Evolutionary conservation across 441 rosid genomes (phyloP).

Genomic region (Aquilaria agallochum): DNA sequence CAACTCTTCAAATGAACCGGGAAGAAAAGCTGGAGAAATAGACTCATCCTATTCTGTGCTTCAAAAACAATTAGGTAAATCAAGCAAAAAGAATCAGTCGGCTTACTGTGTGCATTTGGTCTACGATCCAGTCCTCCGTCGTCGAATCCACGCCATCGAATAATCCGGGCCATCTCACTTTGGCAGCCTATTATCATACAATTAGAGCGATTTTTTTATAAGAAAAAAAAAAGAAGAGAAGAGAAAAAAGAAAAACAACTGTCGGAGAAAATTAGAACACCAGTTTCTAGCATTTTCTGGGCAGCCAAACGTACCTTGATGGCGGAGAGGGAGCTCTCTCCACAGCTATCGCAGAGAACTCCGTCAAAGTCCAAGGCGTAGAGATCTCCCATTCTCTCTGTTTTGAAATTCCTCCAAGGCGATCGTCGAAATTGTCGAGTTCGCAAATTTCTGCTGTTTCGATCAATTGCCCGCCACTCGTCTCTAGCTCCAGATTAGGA

Average conservation of each 20-base stretch:
- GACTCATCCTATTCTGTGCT: neutral
- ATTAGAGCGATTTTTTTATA: neutral
- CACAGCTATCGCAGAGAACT: constrained; percentile 88
- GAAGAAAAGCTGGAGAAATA: neutral
- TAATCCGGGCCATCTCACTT: constrained; percentile 78
- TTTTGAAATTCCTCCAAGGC: constrained; percentile 6
- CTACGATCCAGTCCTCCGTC: constrained; percentile 78
- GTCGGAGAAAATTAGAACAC: neutral
- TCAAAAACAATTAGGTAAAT: neutral
- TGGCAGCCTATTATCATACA: constrained; percentile 53
- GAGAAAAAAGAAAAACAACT: neutral
- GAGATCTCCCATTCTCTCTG: constrained; percentile 62
- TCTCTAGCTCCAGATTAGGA: neutral
- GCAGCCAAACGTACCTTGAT: constrained; percentile 48
- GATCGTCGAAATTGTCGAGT: constrained; percentile 9
- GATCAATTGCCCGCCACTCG: constrained; percentile 34
- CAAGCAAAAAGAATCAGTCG: constrained; percentile 1
- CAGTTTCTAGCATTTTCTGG: constrained; percentile 8
- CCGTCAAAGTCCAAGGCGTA: constrained; percentile 98
- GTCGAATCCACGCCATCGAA: constrained; percentile 60
- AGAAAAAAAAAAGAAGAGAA: neutral
- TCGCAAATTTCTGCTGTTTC: neutral
- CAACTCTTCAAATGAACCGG: too few species aligned
- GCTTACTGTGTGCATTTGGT: constrained; percentile 74
- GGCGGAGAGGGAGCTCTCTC: constrained; percentile 92